Evolutionary conservation across 2,329 filamentous ascomycete genomes (phyloP), one percentile per base, ranked within the genome.

Genomic region (Penicillium sclerotigenum): DNA sequence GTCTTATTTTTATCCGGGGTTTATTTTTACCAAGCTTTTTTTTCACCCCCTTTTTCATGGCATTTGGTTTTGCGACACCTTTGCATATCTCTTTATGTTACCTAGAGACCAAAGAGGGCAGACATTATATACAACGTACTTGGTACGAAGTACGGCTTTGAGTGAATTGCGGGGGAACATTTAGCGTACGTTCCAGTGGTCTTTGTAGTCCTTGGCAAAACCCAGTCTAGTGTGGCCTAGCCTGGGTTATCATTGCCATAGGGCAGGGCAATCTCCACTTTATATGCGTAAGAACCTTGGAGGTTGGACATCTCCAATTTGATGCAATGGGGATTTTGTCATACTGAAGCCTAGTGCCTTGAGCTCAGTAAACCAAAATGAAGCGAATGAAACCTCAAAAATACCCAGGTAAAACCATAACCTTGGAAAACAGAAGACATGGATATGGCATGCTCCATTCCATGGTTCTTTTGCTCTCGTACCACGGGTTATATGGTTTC

Each of bases 51-150:
- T 13, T 28, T 34, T 13, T 5, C 28, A 38, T 42, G 14, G 41
- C 36, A 53, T 56, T 53, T 56, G 41, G 52, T 18, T 52, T 26
- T 37, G 42, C 37, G 34, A 50, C 43, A 50, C 36, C 34, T 48
- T 51, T 55, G 52, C 47, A 54, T 54, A 43, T 49, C 47, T n/a
- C 18, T 20, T 41, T 36, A n/a, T 53, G 29, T 50, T 29, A 51
- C 22, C n/a, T 56, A 53, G 41, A 53, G 36, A 33, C 28, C 18
- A 6, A 22, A 47, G 33, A 52, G 29, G 11, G 29, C 14, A 48
- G 41, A 31, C 18, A 22, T 51, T 26, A 33, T 40, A 55, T 50
- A 37, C 16, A 22, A 24, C 18, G 10, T 18, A 36, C n/a, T 36
- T n/a, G 16, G 8, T n/a, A 24, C n/a, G 22, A 9, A 47, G 9